Base-by-base conservation (phyloP, 306 rosid species). In the Hippophae tibetana region DNA sequence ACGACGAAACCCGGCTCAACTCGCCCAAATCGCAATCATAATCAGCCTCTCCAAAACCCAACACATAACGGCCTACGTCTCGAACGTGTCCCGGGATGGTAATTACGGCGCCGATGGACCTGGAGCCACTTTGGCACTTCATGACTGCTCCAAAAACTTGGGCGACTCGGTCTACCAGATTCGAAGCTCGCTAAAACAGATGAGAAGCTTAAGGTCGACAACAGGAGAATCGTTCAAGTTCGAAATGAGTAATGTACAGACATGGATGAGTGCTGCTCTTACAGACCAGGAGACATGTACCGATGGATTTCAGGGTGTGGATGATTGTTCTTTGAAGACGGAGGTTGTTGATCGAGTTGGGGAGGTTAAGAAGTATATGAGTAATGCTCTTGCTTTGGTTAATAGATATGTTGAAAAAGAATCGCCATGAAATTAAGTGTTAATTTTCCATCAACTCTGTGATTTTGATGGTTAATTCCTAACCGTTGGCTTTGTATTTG, bases 201-300 rank as follows among this genome's bases (percentile, higher is more conserved):
- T 93, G 94, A 71, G 86, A 0, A 84, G 74, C 69, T 66, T 88
- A 6, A 78, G 82, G 3, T 10, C 55, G 8, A 81, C 79, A 0
- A 61, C 45, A 0, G 72, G 72, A 10, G 72, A 56, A 25, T 78
- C 90, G 63, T 82, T 89, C 59, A 56, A 72, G 67, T 93, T 93
- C 51, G 89, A 86, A 84, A 89, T 93, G 95, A 84, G 97, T 58
- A 88, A 93, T 77, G 99, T 93, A 6, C 99, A 93, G 84, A 93
- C 99, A 84, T 93, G 99, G 99, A 88, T 93, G 99, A 93, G 99
- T 72, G 99, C 99, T 0, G 97, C 99, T 7, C 70, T 93, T 6
- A 93, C 99, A 9, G 94, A 93, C 52, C 85, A 93, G 71, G 99
- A 93, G 43, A 93, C 99, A 0, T 93, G 99, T 62, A 88, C 99